Conservation (phyloP, 2,329 filamentous ascomycete genomes). For the Metarhizium rileyi region DNA sequence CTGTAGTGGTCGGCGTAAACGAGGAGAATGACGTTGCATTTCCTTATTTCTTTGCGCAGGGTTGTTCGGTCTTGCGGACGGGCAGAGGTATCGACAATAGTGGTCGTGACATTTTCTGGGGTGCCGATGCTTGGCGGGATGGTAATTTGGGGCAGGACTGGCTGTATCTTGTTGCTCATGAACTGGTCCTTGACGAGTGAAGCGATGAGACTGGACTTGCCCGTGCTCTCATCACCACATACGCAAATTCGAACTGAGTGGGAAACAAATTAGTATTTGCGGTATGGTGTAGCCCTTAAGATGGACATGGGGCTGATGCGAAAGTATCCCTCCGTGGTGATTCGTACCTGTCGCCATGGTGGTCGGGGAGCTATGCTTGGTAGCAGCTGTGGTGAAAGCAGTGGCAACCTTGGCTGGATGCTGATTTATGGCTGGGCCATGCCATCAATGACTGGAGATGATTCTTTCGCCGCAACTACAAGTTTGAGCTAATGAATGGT, state of each 20-base stretch:
- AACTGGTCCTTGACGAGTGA: slow-evolving; percentile 97
- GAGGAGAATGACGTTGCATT: slow-evolving; percentile 91
- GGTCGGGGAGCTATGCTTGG: slow-evolving; percentile 3
- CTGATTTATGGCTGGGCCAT: slow-evolving; percentile 10
- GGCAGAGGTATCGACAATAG: slow-evolving; percentile 93
- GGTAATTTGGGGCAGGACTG: slow-evolving; percentile 88
- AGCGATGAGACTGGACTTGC: slow-evolving; percentile 87
- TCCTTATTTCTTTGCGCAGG: slow-evolving; percentile 86
- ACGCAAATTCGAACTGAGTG: slow-evolving; percentile 75
- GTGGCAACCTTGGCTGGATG: slow-evolving; percentile 1
- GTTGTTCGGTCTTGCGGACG: slow-evolving; percentile 86
- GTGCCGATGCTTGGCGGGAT: slow-evolving; percentile 89
- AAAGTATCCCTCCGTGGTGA: background rate
- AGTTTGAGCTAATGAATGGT: background rate
- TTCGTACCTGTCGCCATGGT: slow-evolving; percentile 19
- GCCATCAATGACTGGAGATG: slow-evolving; percentile 4
- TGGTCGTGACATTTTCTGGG: slow-evolving; percentile 93
- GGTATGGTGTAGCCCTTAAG: background rate
- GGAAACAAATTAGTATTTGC: slow-evolving; percentile 5
- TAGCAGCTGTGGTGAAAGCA: slow-evolving; percentile 2
- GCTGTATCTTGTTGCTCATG: slow-evolving; percentile 88
- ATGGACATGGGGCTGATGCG: background rate
- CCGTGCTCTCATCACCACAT: slow-evolving; percentile 92
- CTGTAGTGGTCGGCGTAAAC: slow-evolving; percentile 99
- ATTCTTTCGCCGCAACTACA: background rate